Base-by-base conservation (phyloP, 177 flowering plant genomes). In the Vitis hybrid region DNA sequence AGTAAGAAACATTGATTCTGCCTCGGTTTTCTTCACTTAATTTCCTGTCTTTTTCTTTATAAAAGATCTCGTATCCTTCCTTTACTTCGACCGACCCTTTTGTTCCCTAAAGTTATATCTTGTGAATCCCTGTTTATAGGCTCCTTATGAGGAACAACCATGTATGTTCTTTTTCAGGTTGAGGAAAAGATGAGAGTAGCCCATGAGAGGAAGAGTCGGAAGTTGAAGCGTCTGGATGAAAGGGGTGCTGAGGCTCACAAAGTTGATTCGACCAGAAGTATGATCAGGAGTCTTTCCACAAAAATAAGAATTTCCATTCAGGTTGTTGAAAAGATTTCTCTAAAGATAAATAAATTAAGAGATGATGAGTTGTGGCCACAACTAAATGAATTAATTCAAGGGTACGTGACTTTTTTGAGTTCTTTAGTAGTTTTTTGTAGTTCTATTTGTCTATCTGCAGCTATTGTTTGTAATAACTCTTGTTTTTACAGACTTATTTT, bases 281-380 rank as follows among this genome's bases (percentile, higher is more conserved):
- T 80, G 59, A 80, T 96, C 55, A 84, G 88, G 79, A 82, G 71
- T 71, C 79, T 96, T 29, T 89, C 97, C 55, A 86, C 94, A 61
- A 96, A 92, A 80, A 89, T 94, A 19, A 83, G 88, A 78, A 88
- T 96, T 62, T 88, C 96, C 29, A 92, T 96, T 73, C 97, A 94
- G 74, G 86, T 88, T 59, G 94, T 94, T 69, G 98, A 96, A 80
- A 88, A 83, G 84, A 85, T 88, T 60, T 94, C 99, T 20, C 78
- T 76, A 69, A 89, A 81, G 60, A 90, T 96, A 76, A 96, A 80
- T 68, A 86, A 74, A 74, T 79, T 92, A 65, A 89, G 98, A 78
- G 99, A 96, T 78, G 97, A 96, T 69, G 99, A 96, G 77, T 83
- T 96, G 63, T 94, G 97, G 97, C 99, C 91, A 2, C 94, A 84